Percentiles rank a stretch among this genome's conserved stretches.
phyloP scores from a whole-genome alignment of 768 basidiomycete species.

The Amanita muscaria region DNA sequence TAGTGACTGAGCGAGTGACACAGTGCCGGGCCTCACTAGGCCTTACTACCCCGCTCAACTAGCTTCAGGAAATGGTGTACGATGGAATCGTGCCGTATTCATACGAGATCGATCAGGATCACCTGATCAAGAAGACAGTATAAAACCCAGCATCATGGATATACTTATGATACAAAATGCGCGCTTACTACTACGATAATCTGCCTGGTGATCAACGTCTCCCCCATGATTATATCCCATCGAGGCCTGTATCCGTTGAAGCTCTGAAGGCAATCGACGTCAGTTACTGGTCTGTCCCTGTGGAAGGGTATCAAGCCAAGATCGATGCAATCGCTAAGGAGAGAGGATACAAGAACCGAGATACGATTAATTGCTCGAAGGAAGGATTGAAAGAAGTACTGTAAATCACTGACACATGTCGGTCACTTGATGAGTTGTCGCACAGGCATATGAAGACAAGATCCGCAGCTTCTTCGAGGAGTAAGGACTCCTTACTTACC shows the following conservation, averaged over 20 bases:
- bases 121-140: too few relatives aligned
- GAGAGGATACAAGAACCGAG: constrained; percentile 76
- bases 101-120: too few relatives aligned
- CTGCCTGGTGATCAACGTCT: constrained; percentile 76
- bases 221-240: constrained; percentile 61
- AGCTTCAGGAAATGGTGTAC: too few relatives aligned
- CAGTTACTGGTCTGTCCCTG: constrained; percentile 56
- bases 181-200: constrained; percentile 69
- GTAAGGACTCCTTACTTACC: constrained; percentile 30
- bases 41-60: too few relatives aligned
- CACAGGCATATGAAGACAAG: constrained; percentile 61
- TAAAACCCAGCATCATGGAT: too few relatives aligned
- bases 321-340: constrained; percentile 58
- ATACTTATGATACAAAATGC: too few relatives aligned
- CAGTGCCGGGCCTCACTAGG: too few relatives aligned
- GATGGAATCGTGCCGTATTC: too few relatives aligned
- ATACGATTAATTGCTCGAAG: constrained; percentile 69
- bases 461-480: constrained; percentile 80
- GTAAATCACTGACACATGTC: neutral
- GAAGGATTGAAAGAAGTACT: constrained; percentile 66
- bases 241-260: constrained; percentile 40
- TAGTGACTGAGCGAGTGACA: too few relatives aligned
- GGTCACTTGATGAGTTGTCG: neutral
- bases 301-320: constrained; percentile 46
- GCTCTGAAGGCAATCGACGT: constrained; percentile 54